These are phyloP conservation scores for Austroboletus novae-zelandiae DNA, from an alignment of 1,284 basidiomycete genomes.

Conservation along the genomic window DNA sequence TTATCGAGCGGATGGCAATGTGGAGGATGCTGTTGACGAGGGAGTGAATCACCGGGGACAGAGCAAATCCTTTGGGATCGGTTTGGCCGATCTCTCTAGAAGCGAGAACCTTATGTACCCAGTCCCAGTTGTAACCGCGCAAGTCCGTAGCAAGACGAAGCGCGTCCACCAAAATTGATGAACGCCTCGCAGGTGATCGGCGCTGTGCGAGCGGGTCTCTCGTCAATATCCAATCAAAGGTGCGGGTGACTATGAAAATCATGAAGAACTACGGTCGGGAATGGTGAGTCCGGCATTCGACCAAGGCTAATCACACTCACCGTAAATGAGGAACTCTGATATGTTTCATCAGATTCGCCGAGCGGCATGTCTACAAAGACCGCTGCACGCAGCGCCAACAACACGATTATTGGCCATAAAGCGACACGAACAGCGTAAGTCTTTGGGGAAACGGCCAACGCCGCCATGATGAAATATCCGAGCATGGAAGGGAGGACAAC, in stretches of 20 bases:
- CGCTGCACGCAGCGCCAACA: constrained; percentile 39
- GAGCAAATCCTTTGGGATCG: constrained; percentile 36
- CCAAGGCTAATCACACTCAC: constrained; percentile 22
- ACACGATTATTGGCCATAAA: constrained; percentile 43
- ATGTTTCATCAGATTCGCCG: constrained; percentile 33
- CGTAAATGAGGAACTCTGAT: constrained; percentile 38
- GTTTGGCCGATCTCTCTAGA: constrained; percentile 41
- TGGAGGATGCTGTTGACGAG: constrained; percentile 42
- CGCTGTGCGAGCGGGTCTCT: constrained; percentile 8
- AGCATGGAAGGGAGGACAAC: constrained; percentile 40
- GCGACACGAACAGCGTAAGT: constrained; percentile 43
- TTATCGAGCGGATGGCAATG: constrained; percentile 39
- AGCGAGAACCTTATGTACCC: constrained; percentile 36
- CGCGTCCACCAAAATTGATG: constrained; percentile 36
- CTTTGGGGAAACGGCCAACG: constrained; percentile 43
- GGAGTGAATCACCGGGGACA: constrained; percentile 37
- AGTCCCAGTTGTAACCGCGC: constrained; percentile 52
- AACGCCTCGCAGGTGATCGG: background rate
- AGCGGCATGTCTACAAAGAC: constrained; percentile 41
- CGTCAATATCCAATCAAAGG: constrained; percentile 18
- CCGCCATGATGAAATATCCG: constrained; percentile 45
- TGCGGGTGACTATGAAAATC: constrained; percentile 10
- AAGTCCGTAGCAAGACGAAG: constrained; percentile 45
- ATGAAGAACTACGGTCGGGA: constrained; percentile 8
- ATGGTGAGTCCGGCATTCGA: background rate